Evolutionary conservation across 495 filamentous ascomycete species (phyloP).

Genomic region (Penicillium crystallinum): DNA sequence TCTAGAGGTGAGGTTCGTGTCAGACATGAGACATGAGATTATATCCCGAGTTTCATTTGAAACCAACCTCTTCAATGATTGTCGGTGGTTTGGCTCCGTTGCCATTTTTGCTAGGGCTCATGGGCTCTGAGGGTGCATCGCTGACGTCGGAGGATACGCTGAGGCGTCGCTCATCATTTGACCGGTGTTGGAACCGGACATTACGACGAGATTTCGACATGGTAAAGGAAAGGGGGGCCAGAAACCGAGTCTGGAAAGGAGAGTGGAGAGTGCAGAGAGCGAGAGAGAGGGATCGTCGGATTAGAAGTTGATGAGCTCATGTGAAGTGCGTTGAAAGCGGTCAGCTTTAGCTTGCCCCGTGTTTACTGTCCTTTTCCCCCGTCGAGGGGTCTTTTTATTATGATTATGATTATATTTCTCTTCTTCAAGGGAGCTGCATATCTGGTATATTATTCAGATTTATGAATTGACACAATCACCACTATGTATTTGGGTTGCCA

Average conservation of each 20-base stretch:
- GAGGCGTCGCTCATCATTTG: conserved; percentile 53
- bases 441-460: background rate
- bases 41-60: background rate
- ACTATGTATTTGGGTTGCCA: background rate
- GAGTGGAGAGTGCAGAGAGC: conserved; percentile 20
- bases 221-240: conserved; percentile 15
- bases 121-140: conserved; percentile 63
- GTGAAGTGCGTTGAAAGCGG: conserved; percentile 24
- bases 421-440: background rate
- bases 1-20: conserved; percentile 21
- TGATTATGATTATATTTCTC: too few relatives aligned
- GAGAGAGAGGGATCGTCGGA: conserved; percentile 16
- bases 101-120: conserved; percentile 49
- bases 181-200: conserved; percentile 75
- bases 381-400: background rate
- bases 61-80: conserved; percentile 46
- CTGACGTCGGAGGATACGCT: conserved; percentile 74
- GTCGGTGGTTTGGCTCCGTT: conserved; percentile 41
- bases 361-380: background rate
- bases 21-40: conserved; percentile 1
- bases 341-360: conserved; percentile 7
- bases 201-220: conserved; percentile 75
- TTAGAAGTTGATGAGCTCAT: conserved; percentile 22
- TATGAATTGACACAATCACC: background rate
- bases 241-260: conserved; percentile 5